These are phyloP conservation scores for Eucalyptus lansdowneana DNA, from an alignment of 345 rosid genomes.

Conservation along the genomic window DNA sequence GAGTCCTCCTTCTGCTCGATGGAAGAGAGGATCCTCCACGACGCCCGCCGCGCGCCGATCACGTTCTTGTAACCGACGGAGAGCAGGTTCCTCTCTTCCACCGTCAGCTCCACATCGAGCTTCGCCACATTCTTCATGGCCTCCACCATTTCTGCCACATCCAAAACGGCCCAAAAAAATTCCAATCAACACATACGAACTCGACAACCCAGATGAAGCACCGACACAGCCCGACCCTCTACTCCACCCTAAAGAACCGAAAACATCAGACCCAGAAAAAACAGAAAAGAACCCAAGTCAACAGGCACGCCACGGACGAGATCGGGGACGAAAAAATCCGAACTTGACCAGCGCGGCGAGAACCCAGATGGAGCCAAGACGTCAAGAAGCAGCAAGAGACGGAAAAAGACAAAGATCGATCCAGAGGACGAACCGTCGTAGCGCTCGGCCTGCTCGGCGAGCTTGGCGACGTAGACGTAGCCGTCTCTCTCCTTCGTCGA, in stretches of 20 bases:
- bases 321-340: not conserved
- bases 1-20: constrained; percentile 26
- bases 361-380: not conserved
- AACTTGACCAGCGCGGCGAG: not conserved
- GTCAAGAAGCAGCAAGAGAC: not conserved
- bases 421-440: constrained; percentile 24
- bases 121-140: constrained; percentile 24
- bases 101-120: constrained; percentile 20
- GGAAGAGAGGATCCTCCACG: constrained; percentile 25
- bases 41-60: constrained; percentile 23
- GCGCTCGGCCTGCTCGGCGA: constrained; percentile 52
- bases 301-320: not conserved
- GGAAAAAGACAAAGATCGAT: not conserved
- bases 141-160: constrained; percentile 19
- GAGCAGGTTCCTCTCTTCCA: constrained; percentile 24
- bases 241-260: not conserved
- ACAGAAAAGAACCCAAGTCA: not conserved
- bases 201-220: not conserved
- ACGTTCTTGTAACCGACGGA: constrained; percentile 26
- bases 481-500: constrained; percentile 21
- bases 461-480: constrained; percentile 42
- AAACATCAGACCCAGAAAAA: not conserved
- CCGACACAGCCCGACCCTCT: not conserved
- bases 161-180: not conserved
- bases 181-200: not conserved